Conservation (phyloP, 306 rosid species). For the Trifolium subterraneum region DNA sequence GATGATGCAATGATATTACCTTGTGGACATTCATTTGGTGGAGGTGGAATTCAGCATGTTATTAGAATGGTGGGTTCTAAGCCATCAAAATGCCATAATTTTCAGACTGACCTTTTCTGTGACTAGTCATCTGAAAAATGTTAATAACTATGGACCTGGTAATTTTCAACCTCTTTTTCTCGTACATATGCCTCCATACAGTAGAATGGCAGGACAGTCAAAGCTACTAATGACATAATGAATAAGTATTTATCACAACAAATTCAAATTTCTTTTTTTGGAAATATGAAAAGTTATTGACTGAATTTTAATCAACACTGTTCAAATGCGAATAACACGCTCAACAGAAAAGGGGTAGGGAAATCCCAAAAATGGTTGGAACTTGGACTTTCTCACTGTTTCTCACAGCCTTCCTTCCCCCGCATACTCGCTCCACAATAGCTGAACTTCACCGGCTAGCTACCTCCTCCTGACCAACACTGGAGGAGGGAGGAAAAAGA, state of each 20-base stretch:
- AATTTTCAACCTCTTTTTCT: constrained; percentile 45
- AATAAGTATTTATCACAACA: constrained; percentile 22
- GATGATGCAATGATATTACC: constrained; percentile 98
- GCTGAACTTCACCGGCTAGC: background rate
- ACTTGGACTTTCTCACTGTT: background rate
- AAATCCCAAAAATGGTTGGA: background rate
- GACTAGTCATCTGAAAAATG: constrained; percentile 47
- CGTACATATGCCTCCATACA: constrained; percentile 36
- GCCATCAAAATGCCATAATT: constrained; percentile 49
- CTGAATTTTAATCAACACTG: background rate
- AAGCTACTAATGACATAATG: constrained; percentile 26
- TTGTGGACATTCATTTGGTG: constrained; percentile 97
- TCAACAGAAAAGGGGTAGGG: background rate
- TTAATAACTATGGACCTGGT: constrained; percentile 46
- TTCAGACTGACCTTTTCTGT: constrained; percentile 45
- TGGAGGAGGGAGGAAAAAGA: background rate
- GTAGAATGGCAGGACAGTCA: constrained; percentile 36
- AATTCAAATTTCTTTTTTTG: background rate
- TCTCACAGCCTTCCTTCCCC: background rate
- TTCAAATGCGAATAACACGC: background rate
- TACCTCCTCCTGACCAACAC: background rate
- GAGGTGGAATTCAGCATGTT: constrained; percentile 88
- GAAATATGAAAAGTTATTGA: constrained; percentile 21
- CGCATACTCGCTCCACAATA: background rate
- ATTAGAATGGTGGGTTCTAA: constrained; percentile 84